Evolutionary conservation across 345 rosid species (phyloP).

Genomic region (Cardamine chenopodiifolia): DNA sequence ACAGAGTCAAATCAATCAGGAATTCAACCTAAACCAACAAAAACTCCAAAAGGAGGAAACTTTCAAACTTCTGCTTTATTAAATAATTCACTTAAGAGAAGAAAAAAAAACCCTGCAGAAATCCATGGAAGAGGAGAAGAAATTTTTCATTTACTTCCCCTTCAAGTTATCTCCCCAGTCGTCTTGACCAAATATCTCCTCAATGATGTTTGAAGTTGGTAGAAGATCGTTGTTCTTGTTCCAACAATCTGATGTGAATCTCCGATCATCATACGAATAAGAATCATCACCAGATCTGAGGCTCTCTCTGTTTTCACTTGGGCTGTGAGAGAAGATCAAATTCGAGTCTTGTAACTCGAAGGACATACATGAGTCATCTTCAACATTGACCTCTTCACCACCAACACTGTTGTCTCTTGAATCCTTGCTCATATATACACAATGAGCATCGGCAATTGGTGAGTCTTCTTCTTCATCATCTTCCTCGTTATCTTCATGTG

Average conservation of each 20-base stretch:
- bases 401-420: constrained; percentile 27
- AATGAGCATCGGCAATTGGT: constrained; percentile 5
- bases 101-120: neutral
- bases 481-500: constrained; percentile 36
- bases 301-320: constrained; percentile 24
- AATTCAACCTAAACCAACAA: constrained; percentile 23
- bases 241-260: constrained; percentile 44
- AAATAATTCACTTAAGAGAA: neutral
- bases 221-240: constrained; percentile 53
- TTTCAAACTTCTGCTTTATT: constrained; percentile 22
- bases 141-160: constrained; percentile 28
- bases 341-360: constrained; percentile 53
- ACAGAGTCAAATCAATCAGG: constrained; percentile 31
- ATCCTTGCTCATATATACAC: constrained; percentile 31
- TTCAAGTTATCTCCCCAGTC: constrained; percentile 16
- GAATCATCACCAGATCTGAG: constrained; percentile 43
- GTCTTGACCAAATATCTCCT: constrained; percentile 63
- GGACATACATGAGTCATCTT: constrained; percentile 61
- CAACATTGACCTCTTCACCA: constrained; percentile 27
- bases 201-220: constrained; percentile 69
- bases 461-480: constrained; percentile 4
- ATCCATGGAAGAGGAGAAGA: neutral
- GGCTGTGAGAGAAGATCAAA: constrained; percentile 27
- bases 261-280: constrained; percentile 49
- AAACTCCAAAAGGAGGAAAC: neutral